Evolutionary conservation across 2,329 filamentous ascomycete species (phyloP).

Genomic region (Cladosporium austrohemisphaericum): DNA sequence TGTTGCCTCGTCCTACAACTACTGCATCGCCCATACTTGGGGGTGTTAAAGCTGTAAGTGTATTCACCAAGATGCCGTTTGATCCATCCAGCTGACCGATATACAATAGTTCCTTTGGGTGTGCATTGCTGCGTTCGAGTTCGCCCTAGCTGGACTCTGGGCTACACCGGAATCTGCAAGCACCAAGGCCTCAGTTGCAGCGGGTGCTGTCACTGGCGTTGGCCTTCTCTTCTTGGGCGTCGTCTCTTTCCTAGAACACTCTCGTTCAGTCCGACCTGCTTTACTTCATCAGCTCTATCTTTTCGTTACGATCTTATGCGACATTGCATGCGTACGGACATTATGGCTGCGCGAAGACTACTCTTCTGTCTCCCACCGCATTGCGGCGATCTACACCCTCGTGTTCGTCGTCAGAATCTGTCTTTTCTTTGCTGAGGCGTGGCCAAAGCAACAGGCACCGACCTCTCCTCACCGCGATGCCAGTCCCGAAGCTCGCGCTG

Average conservation of each 20-base stretch:
- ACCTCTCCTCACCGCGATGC: slow-evolving; percentile 32
- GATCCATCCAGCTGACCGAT: not conserved
- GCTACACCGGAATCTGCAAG: slow-evolving; percentile 8
- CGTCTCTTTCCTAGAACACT: slow-evolving; percentile 18
- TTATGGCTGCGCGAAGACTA: slow-evolving; percentile 25
- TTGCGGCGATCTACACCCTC: slow-evolving; percentile 35
- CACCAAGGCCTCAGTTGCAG: slow-evolving; percentile 40
- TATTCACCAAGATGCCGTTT: no score
- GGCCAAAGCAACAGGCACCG: slow-evolving; percentile 43
- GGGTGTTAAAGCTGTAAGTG: slow-evolving; percentile 12
- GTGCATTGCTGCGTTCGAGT: slow-evolving; percentile 4
- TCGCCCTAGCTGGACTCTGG: slow-evolving; percentile 4
- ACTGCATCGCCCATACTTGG: slow-evolving; percentile 20
- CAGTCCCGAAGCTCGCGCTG: slow-evolving; percentile 20
- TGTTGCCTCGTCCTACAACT: slow-evolving; percentile 23
- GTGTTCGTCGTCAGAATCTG: slow-evolving; percentile 37
- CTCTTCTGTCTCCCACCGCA: slow-evolving; percentile 30
- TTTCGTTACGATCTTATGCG: slow-evolving; percentile 12
- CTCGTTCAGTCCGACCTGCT: slow-evolving; percentile 16
- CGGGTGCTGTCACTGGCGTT: slow-evolving; percentile 42
- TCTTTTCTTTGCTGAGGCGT: slow-evolving; percentile 41
- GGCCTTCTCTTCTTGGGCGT: slow-evolving; percentile 44
- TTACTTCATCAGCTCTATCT: slow-evolving; percentile 16
- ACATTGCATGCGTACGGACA: slow-evolving; percentile 16
- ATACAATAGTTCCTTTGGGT: not conserved